A percentile compares a stretch with the other conserved stretches of the same genome.
Conservation (phyloP, 2,329 filamentous ascomycete genomes). For the Gnomoniopsis sp. region DNA sequence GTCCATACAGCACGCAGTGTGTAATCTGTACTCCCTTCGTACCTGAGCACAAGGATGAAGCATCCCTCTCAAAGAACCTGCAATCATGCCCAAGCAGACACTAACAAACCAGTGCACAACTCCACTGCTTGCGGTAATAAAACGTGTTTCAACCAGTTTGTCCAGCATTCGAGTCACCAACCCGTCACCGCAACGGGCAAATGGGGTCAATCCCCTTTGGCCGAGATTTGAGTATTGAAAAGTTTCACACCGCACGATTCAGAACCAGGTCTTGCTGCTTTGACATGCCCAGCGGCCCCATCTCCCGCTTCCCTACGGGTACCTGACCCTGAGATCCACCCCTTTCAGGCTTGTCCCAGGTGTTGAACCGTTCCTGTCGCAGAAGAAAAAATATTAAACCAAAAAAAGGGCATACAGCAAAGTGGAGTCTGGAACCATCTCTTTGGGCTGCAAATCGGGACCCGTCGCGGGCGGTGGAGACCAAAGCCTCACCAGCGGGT, state of each 20-base stretch:
- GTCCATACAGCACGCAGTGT: not conserved
- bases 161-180: not conserved
- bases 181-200: not conserved
- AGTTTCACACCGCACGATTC: slow-evolving; percentile 2
- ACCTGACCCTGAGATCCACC: not conserved
- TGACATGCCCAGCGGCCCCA: not conserved
- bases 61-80: not conserved
- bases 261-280: not conserved
- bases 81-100: slow-evolving; percentile 2
- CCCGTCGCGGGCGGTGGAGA: not conserved
- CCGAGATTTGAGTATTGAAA: slow-evolving; percentile 2
- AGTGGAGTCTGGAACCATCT: not conserved
- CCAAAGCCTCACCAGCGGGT: too few relatives aligned
- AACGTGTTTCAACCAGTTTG: slow-evolving; percentile 11
- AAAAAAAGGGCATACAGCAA: too few relatives aligned
- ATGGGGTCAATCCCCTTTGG: not conserved
- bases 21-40: too few relatives aligned
- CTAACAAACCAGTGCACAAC: slow-evolving; percentile 5
- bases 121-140: slow-evolving; percentile 2
- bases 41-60: too few relatives aligned
- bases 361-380: too few relatives aligned
- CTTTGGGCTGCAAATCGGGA: slow-evolving; percentile 3
- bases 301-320: not conserved
- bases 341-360: too few relatives aligned
- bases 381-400: too few relatives aligned